A percentile compares a stretch with the other conserved stretches of the same genome.
These are phyloP conservation scores for Graphilbum ipis-grandicollis DNA, from an alignment of 2,329 filamentous ascomycete species.

Conservation along the genomic window DNA sequence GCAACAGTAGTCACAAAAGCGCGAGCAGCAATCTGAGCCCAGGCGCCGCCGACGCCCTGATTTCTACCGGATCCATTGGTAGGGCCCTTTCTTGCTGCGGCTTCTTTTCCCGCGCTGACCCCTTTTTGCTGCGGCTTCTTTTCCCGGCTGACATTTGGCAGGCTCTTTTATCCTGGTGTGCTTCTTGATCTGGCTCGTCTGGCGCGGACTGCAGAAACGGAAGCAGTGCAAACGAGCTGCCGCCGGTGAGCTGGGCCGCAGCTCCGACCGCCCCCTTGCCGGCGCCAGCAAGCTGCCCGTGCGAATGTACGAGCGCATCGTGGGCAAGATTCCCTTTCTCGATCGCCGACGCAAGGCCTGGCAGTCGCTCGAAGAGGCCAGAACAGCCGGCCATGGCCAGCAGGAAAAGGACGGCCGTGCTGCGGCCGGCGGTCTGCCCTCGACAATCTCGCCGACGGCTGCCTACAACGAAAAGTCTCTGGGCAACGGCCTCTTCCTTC, in stretches of 20 bases:
- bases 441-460: no score
- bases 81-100: slow-evolving; percentile 1
- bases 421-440: no score
- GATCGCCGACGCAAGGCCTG: slow-evolving; percentile 10
- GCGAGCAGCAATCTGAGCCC: slow-evolving; percentile 7
- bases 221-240: slow-evolving; percentile 12
- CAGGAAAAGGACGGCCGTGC: neutral
- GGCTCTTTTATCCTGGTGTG: slow-evolving; percentile 27
- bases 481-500: neutral
- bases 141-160: slow-evolving; percentile 10
- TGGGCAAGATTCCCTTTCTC: slow-evolving; percentile 19
- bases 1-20: neutral
- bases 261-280: slow-evolving; percentile 1
- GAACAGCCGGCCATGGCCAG: neutral
- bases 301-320: slow-evolving; percentile 7
- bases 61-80: slow-evolving; percentile 19
- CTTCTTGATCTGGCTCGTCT: slow-evolving; percentile 26
- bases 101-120: no score
- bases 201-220: slow-evolving; percentile 19
- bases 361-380: slow-evolving; percentile 15
- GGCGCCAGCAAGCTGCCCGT: slow-evolving; percentile 1
- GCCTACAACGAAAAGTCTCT: neutral
- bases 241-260: neutral
- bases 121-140: no score
- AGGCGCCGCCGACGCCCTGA: slow-evolving; percentile 14